These are phyloP conservation scores for Alternaria dauci DNA, from an alignment of 2,329 filamentous ascomycete species.

Conservation along the genomic window DNA sequence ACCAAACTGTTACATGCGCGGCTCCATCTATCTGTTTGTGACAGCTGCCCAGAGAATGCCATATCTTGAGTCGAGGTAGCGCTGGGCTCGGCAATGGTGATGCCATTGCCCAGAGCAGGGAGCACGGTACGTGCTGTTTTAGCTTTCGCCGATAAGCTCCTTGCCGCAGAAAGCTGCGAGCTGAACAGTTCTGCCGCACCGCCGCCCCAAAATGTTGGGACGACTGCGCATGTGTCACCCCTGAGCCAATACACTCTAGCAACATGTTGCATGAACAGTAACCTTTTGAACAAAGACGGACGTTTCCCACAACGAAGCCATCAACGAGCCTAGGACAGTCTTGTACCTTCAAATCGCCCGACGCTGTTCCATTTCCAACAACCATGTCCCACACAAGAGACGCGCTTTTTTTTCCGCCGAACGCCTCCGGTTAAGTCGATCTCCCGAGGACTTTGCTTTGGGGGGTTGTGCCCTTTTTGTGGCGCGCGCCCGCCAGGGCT, in stretches of 20 bases:
- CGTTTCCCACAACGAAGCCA: background rate
- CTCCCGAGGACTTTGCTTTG: slow-evolving; percentile 2
- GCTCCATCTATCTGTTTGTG: background rate
- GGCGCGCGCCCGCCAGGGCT: background rate
- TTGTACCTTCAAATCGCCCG: background rate
- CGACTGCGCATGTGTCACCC: background rate
- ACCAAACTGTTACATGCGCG: background rate
- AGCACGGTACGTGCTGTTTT: background rate
- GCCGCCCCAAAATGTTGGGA: slow-evolving; percentile 2
- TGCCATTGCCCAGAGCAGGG: background rate
- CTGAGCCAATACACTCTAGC: slow-evolving; percentile 3
- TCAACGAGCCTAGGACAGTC: background rate
- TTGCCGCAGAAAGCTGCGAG: background rate
- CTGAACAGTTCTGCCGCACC: background rate
- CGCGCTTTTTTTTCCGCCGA: slow-evolving; percentile 1
- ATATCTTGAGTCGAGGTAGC: background rate
- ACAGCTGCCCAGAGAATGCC: background rate
- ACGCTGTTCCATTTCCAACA: background rate
- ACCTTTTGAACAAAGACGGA: background rate
- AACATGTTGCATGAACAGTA: background rate
- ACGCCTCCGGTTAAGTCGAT: slow-evolving; percentile 4
- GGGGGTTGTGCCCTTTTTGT: background rate
- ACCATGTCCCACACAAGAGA: background rate
- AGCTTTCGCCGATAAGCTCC: slow-evolving; percentile 1
- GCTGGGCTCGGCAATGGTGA: background rate